phyloP scores from a whole-genome alignment of 805 yeast genomes.

The Ogataea nonfermentans region DNA sequence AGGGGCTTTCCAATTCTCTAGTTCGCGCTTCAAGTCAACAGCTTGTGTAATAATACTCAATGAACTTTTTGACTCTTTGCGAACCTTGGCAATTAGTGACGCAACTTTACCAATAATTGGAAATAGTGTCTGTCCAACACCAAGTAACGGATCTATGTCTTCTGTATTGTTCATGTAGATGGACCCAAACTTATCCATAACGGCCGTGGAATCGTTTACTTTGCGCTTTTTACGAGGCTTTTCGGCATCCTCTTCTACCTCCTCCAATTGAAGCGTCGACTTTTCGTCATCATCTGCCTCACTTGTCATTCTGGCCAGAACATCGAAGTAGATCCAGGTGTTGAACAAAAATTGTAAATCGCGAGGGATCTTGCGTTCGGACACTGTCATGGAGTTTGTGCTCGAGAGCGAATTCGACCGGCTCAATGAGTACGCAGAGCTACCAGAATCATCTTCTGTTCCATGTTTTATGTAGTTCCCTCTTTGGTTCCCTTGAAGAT shows the following conservation, averaged over 20 bases:
- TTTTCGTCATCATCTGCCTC: constrained; percentile 40
- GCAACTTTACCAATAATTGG: constrained; percentile 66
- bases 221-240: constrained; percentile 14
- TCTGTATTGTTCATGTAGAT: constrained; percentile 34
- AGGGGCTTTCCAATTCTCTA: constrained; percentile 58
- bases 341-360: constrained; percentile 49
- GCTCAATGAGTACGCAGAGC: constrained; percentile 8
- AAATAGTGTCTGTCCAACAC: constrained; percentile 64
- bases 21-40: constrained; percentile 49
- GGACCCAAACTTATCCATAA: constrained; percentile 42
- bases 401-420: constrained; percentile 12
- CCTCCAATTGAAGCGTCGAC: constrained; percentile 1
- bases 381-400: background rate
- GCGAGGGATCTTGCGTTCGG: constrained; percentile 3
- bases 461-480: constrained; percentile 10
- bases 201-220: constrained; percentile 20
- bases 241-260: constrained; percentile 4
- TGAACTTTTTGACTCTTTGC: constrained; percentile 40
- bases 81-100: constrained; percentile 47
- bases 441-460: background rate
- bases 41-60: constrained; percentile 52
- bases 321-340: constrained; percentile 69
- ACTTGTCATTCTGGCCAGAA: constrained; percentile 62
- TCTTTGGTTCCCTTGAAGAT: constrained; percentile 17
- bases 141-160: constrained; percentile 61